Conservation (phyloP, 495 filamentous ascomycete species). For the Bombardia bombarda region DNA sequence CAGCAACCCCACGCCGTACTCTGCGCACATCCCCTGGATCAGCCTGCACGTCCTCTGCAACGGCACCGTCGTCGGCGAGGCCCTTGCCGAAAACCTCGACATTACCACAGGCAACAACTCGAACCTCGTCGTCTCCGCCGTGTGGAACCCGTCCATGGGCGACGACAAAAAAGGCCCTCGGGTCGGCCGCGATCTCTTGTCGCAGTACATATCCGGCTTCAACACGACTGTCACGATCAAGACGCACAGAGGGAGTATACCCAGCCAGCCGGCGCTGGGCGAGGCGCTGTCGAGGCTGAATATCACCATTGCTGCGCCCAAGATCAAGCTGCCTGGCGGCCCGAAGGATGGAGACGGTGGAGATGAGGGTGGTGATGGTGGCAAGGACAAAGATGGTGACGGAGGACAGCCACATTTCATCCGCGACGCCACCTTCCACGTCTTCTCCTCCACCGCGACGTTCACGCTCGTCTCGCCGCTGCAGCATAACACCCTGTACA, state of each 20-base stretch:
- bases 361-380: conserved; percentile 4
- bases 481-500: conserved; percentile 55
- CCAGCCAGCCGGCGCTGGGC: conserved; percentile 63
- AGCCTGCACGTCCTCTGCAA: conserved; percentile 71
- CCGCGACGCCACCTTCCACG: conserved; percentile 74
- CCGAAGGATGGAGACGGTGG: no score
- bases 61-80: conserved; percentile 64
- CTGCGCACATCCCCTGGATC: conserved; percentile 67
- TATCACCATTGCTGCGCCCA: conserved; percentile 62
- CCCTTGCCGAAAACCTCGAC: conserved; percentile 50
- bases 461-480: conserved; percentile 81
- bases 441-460: conserved; percentile 77
- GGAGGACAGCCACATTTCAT: conserved; percentile 60
- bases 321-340: conserved; percentile 45
- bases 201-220: conserved; percentile 77
- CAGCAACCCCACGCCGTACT: conserved; percentile 84
- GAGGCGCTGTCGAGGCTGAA: conserved; percentile 59
- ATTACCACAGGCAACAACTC: conserved; percentile 64
- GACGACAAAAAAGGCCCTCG: conserved; percentile 50
- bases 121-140: conserved; percentile 56
- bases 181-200: conserved; percentile 64
- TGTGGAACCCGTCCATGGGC: conserved; percentile 64
- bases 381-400: conserved; percentile 22
- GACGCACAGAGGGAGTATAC: conserved; percentile 62
- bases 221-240: conserved; percentile 73